Percentiles rank a stretch among this genome's conserved stretches.
phyloP scores from a whole-genome alignment of 108 stramenopile species.

The Cylindrotheca fusiformis region DNA sequence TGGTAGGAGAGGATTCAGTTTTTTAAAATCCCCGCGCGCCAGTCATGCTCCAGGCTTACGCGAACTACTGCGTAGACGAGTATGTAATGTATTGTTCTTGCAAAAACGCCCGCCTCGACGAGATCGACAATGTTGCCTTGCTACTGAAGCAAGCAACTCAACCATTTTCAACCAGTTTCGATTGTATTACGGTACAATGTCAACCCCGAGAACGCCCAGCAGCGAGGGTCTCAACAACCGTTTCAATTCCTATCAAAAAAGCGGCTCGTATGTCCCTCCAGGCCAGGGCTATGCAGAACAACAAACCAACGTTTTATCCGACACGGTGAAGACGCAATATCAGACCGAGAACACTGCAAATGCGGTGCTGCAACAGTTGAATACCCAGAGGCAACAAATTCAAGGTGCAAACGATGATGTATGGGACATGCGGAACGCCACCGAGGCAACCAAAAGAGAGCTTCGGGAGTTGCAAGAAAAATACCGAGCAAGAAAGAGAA shows the following conservation, averaged over 20 bases:
- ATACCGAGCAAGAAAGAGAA: conserved; percentile 64
- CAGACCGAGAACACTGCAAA: conserved; percentile 76
- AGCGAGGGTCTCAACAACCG: conserved; percentile 31
- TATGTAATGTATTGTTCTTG: too few relatives aligned
- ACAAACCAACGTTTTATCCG: conserved; percentile 68
- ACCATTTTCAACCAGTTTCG: too few relatives aligned
- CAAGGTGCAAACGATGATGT: conserved; percentile 82
- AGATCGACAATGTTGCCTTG: too few relatives aligned
- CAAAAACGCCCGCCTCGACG: too few relatives aligned
- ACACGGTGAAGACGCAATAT: conserved; percentile 79
- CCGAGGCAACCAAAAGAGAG: conserved; percentile 73
- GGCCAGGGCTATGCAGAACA: conserved; percentile 63
- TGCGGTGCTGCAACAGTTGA: conserved; percentile 72
- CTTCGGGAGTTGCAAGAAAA: conserved; percentile 64
- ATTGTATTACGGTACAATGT: too few relatives aligned
- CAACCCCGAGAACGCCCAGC: conserved; percentile 7
- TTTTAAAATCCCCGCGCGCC: too few relatives aligned
- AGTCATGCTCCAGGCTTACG: too few relatives aligned
- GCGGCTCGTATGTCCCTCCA: conserved; percentile 50
- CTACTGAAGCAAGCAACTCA: too few relatives aligned
- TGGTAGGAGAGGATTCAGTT: too few relatives aligned
- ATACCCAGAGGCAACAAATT: conserved; percentile 76
- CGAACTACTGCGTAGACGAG: too few relatives aligned
- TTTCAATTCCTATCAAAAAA: conserved; percentile 38
- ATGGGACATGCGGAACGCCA: conserved; percentile 74